phyloP scores from a whole-genome alignment of 257 asterid species.

The Thymus mandschuricus region DNA sequence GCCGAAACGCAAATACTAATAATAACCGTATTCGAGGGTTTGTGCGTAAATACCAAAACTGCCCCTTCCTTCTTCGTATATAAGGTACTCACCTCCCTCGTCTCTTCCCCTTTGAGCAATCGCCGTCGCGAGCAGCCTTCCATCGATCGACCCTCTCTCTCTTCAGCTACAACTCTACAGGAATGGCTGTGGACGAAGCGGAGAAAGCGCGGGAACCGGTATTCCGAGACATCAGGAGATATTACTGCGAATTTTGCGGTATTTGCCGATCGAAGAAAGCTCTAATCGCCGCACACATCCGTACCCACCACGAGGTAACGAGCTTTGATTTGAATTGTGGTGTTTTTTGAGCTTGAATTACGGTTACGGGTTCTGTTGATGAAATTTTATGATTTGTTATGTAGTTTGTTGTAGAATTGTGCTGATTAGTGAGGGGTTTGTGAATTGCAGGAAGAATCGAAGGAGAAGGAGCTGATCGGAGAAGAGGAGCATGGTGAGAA shows the following conservation, averaged over 20 bases:
- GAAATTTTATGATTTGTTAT: neutral
- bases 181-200: slow-evolving; percentile 34
- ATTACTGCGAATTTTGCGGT: slow-evolving; percentile 85
- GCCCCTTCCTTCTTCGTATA: neutral
- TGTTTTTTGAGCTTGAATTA: neutral
- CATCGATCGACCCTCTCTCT: neutral
- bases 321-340: neutral
- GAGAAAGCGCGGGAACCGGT: slow-evolving; percentile 44
- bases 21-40: neutral
- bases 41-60: neutral
- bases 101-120: neutral
- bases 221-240: slow-evolving; percentile 75
- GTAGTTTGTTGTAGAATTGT: neutral
- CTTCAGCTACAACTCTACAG: neutral
- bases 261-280: slow-evolving; percentile 85
- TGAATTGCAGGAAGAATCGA: slow-evolving; percentile 47
- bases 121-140: slow-evolving; percentile 11
- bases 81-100: slow-evolving; percentile 11
- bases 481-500: slow-evolving; percentile 34
- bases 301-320: slow-evolving; percentile 60
- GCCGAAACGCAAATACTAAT: neutral
- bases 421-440: slow-evolving; percentile 13
- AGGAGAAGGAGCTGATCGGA: slow-evolving; percentile 34
- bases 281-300: slow-evolving; percentile 69
- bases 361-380: neutral